A percentile compares a stretch with the other conserved stretches of the same genome.
These are phyloP conservation scores for Curvularia eragrostidis DNA, from an alignment of 2,329 filamentous ascomycete species.

Conservation along the genomic window DNA sequence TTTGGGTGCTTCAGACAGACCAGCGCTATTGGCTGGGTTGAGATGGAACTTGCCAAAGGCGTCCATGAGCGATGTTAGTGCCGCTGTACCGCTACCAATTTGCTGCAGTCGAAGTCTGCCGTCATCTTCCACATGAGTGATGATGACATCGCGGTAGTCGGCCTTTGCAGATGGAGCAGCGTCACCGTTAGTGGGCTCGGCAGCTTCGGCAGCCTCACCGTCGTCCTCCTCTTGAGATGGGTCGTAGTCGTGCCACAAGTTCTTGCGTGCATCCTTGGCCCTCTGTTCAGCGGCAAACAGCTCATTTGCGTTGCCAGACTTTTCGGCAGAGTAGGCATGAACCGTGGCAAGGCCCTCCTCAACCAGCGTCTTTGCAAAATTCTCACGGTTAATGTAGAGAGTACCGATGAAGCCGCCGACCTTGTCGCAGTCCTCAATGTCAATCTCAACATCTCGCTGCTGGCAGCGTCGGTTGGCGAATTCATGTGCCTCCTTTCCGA, in stretches of 20 bases:
- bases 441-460: conserved; percentile 95
- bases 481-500: conserved; percentile 92
- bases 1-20: conserved; percentile 80
- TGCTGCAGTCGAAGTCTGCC: conserved; percentile 90
- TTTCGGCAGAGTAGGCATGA: conserved; percentile 94
- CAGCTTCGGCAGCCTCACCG: conserved; percentile 55
- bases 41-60: conserved; percentile 91
- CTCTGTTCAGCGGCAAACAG: conserved; percentile 85
- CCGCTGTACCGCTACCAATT: conserved; percentile 82
- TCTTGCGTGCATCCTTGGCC: conserved; percentile 88
- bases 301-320: conserved; percentile 86
- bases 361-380: conserved; percentile 89
- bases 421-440: conserved; percentile 94
- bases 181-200: conserved; percentile 61
- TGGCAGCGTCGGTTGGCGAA: conserved; percentile 86
- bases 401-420: conserved; percentile 96
- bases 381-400: conserved; percentile 92
- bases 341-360: conserved; percentile 94
- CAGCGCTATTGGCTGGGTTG: conserved; percentile 77
- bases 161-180: conserved; percentile 68
- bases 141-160: conserved; percentile 92
- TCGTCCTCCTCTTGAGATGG: conserved; percentile 85
- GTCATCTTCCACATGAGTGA: conserved; percentile 86
- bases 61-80: conserved; percentile 85
- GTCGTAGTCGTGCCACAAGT: conserved; percentile 93